These are phyloP conservation scores for Rosa rugosa DNA, from an alignment of 306 rosid genomes.

Conservation along the genomic window DNA sequence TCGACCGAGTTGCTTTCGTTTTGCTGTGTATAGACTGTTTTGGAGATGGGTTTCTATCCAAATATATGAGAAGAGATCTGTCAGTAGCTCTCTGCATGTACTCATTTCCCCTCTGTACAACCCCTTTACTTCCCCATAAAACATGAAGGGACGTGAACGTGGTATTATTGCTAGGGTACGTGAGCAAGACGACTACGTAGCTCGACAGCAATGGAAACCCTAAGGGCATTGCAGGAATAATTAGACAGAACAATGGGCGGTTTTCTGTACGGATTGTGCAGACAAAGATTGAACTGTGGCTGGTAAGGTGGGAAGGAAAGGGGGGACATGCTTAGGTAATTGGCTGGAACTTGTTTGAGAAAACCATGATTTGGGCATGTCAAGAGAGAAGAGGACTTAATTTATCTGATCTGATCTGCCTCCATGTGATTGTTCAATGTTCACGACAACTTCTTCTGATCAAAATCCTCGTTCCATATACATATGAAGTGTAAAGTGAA, in stretches of 20 bases:
- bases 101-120: neutral
- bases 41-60: neutral
- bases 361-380: constrained; percentile 77
- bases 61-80: neutral
- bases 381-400: constrained; percentile 32
- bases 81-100: neutral
- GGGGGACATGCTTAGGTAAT: constrained; percentile 59
- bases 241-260: constrained; percentile 20
- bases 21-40: neutral
- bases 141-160: neutral
- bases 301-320: constrained; percentile 31
- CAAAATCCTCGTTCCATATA: constrained; percentile 7
- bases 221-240: constrained; percentile 23
- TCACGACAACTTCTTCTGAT: constrained; percentile 34
- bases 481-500: constrained; percentile 52
- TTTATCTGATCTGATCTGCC: constrained; percentile 32
- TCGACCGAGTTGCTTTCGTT: constrained; percentile 10
- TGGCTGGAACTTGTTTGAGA: constrained; percentile 46
- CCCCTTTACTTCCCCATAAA: neutral
- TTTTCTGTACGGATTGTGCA: constrained; percentile 20
- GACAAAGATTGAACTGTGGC: constrained; percentile 40
- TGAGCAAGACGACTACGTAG: neutral
- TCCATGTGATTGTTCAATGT: constrained; percentile 68
- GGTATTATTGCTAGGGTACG: neutral
- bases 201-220: constrained; percentile 37